A percentile compares a stretch with the other conserved stretches of the same genome.
phyloP scores from a whole-genome alignment of 78 protist genomes.

The Cyanophora paradoxa region DNA sequence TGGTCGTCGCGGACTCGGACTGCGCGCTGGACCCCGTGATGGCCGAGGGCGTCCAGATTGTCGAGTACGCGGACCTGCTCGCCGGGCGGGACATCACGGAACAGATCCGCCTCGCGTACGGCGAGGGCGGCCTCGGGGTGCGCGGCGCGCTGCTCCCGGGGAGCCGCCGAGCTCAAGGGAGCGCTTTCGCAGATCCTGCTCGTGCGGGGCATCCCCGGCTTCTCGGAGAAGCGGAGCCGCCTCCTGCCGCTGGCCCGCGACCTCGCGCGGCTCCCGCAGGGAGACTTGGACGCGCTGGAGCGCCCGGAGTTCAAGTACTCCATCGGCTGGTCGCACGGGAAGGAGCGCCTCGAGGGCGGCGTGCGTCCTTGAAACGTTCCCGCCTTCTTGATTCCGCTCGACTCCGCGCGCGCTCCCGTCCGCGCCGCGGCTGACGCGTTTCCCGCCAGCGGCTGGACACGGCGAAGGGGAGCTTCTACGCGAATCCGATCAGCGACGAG shows the following conservation, averaged over 20 bases:
- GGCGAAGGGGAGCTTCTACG: constrained; percentile 17
- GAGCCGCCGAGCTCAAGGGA: too few relatives aligned
- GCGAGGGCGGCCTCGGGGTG: neutral
- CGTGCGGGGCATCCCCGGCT: constrained; percentile 3
- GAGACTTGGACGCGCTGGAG: neutral
- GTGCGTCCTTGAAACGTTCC: too few relatives aligned
- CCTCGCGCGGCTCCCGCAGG: neutral
- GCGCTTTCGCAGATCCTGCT: too few relatives aligned
- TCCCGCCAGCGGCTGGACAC: neutral
- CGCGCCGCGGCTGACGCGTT: neutral
- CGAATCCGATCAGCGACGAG: constrained; percentile 2
- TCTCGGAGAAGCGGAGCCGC: neutral
- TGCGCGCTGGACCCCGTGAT: too few relatives aligned
- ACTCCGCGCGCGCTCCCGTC: neutral
- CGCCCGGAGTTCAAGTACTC: neutral
- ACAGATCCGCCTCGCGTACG: neutral
- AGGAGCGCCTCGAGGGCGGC: neutral
- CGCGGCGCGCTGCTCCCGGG: too few relatives aligned
- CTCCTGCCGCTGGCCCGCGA: neutral
- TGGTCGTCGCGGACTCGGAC: too few relatives aligned
- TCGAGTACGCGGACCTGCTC: neutral
- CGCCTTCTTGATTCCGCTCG: too few relatives aligned
- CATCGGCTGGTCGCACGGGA: constrained; percentile 27
- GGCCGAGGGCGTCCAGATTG: too few relatives aligned
- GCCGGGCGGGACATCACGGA: neutral